Percentiles rank a stretch among this genome's conserved stretches.
These are phyloP conservation scores for Ogataea glucozyma DNA, from an alignment of 805 yeast genomes.

Conservation along the genomic window DNA sequence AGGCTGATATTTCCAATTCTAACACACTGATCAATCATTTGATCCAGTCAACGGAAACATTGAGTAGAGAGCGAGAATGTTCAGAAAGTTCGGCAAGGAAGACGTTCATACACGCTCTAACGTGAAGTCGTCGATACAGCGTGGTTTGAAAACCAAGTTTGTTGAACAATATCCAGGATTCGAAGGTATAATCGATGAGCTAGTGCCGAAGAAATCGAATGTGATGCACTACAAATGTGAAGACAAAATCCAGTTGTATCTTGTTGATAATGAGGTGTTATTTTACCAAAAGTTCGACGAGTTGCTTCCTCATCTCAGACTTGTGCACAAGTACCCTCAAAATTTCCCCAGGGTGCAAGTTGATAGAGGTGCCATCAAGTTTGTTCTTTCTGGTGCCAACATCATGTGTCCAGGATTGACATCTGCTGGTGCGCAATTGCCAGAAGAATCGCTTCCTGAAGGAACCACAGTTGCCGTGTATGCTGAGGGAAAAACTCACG, in stretches of 20 bases:
- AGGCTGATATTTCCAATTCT: not conserved
- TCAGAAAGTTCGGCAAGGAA: slow-evolving; percentile 65
- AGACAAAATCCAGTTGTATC: slow-evolving; percentile 78
- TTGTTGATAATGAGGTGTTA: slow-evolving; percentile 70
- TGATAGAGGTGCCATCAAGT: slow-evolving; percentile 95
- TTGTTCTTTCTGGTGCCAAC: slow-evolving; percentile 93
- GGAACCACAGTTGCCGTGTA: slow-evolving; percentile 77
- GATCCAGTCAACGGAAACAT: not conserved
- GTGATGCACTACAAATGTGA: slow-evolving; percentile 82
- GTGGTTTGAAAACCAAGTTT: slow-evolving; percentile 77
- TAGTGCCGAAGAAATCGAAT: slow-evolving; percentile 87
- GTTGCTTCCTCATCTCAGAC: slow-evolving; percentile 69
- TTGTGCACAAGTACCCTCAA: slow-evolving; percentile 80
- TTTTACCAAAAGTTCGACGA: slow-evolving; percentile 81
- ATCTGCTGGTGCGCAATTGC: slow-evolving; percentile 78
- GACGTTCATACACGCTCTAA: slow-evolving; percentile 90
- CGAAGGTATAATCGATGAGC: slow-evolving; percentile 74
- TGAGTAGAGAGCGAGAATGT: slow-evolving; percentile 25
- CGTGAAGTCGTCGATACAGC: slow-evolving; percentile 90
- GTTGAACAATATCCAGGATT: slow-evolving; percentile 72
- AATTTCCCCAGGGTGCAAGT: slow-evolving; percentile 86
- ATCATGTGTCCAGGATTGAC: slow-evolving; percentile 97
- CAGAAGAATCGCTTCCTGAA: slow-evolving; percentile 66
- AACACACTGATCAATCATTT: not conserved
- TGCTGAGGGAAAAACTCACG: slow-evolving; percentile 91